Base-by-base conservation (phyloP, 495 filamentous ascomycete genomes). In the Penicillium coffeae region DNA sequence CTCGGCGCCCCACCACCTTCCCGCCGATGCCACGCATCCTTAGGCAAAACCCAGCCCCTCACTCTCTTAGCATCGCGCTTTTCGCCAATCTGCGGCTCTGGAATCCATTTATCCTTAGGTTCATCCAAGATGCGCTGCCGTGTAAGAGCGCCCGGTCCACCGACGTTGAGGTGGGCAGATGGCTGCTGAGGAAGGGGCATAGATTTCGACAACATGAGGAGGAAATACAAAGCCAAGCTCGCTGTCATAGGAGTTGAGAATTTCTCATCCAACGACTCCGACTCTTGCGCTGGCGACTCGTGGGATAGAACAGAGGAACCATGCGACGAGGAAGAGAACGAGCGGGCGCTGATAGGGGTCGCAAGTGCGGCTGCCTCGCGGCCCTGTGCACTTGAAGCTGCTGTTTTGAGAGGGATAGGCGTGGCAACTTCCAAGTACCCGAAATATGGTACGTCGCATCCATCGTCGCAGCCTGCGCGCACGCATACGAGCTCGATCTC, bases 401-500 rank as follows among this genome's bases (percentile, higher is more conserved):
- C 64, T 0, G 75, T 72, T 21, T 74, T 73, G 30, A 81, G 68
- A 0, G 72, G 64, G 34, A 85, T 81, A 0, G 83, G 72, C 3
- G 81, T 74, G 3, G 82, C 80, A 21, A 95, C 73, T 63, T 96
- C 90, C 3, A 96, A 68, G 65, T 75, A 87, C 1, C 90, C 90
- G 59, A 95, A 96, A 54, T 90, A 83, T 0, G 90, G 90, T 3
- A 83, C 79, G 16, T 68, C 67, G 50, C 85, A 85, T 45, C 72
- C 81, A 9, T 64, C 61, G 43, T 89, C 87, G 45, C 75, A 81
- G 27, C 85, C 86, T 45, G 87, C 87, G 41, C 90, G 88, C 0
- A 94, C 89, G 60, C 90, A 86, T 22, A 96, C 83, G 10, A 96
- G 85, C 71, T 96, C 90, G 59, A 95, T 95, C 63, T 96, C 90